phyloP scores from a whole-genome alignment of 1,139 yeast genomes.

The Protomyces gravidus region DNA sequence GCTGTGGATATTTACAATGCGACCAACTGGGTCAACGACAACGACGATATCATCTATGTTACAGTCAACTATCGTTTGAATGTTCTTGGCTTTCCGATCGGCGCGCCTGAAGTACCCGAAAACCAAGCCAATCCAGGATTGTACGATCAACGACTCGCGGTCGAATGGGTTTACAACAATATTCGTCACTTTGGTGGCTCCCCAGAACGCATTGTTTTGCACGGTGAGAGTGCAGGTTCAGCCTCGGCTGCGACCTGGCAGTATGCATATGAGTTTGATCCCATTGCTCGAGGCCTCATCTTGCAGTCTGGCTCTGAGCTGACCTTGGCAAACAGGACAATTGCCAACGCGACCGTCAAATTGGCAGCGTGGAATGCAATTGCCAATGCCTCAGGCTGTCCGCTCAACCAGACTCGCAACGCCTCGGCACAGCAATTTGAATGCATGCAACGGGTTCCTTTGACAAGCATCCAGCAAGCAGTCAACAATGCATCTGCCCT shows the following conservation, averaged over 20 bases:
- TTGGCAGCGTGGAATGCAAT: slow-evolving; percentile 15
- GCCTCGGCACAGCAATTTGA: slow-evolving; percentile 1
- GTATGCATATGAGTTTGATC: slow-evolving; percentile 18
- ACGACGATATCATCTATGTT: slow-evolving; percentile 40
- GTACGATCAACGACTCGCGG: slow-evolving; percentile 40
- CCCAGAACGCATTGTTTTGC: slow-evolving; percentile 39
- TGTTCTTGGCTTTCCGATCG: slow-evolving; percentile 39
- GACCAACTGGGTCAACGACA: slow-evolving; percentile 6
- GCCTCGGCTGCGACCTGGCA: slow-evolving; percentile 31
- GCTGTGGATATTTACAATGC: slow-evolving; percentile 10
- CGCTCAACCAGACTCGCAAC: slow-evolving; percentile 3
- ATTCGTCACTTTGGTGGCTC: slow-evolving; percentile 42
- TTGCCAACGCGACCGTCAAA: slow-evolving; percentile 7
- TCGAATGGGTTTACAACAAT: slow-evolving; percentile 42
- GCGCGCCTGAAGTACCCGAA: slow-evolving; percentile 24
- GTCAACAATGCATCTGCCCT: slow-evolving; percentile 6
- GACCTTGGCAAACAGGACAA: slow-evolving; percentile 13
- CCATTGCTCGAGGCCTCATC: slow-evolving; percentile 18
- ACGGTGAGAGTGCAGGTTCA: slow-evolving; percentile 45
- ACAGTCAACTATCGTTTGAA: slow-evolving; percentile 43
- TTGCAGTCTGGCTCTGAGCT: slow-evolving; percentile 25
- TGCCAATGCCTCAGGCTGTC: slow-evolving; percentile 17
- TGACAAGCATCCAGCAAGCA: slow-evolving; percentile 4
- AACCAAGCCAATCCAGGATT: slow-evolving; percentile 39
- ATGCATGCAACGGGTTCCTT: slow-evolving; percentile 12